A percentile compares a stretch with the other conserved stretches of the same genome.
Conservation (phyloP, 306 rosid genomes). For the Ochetophila trinervis region DNA sequence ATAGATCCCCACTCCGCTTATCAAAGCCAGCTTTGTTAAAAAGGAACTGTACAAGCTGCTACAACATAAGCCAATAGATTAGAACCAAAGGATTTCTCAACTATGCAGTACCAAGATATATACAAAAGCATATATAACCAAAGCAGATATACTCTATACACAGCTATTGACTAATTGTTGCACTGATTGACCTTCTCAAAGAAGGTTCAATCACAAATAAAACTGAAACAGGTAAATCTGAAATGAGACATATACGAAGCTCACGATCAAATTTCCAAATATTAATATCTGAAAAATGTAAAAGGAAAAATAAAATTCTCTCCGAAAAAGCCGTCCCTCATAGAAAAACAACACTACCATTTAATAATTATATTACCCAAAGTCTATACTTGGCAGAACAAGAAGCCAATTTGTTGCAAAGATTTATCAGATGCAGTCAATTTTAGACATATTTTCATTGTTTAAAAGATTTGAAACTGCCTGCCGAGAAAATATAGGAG, state of each 20-base stretch:
- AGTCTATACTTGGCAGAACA: conserved; percentile 67
- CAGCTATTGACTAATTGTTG: too few relatives aligned
- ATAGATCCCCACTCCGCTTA: conserved; percentile 86
- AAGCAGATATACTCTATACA: too few relatives aligned
- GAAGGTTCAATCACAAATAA: conserved; percentile 17
- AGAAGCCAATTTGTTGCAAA: conserved; percentile 74
- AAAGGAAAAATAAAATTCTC: too few relatives aligned
- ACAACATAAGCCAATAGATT: conserved; percentile 30
- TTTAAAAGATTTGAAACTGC: conserved; percentile 72
- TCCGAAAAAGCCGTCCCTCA: too few relatives aligned
- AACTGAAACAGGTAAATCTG: not conserved
- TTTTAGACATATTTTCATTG: conserved; percentile 69
- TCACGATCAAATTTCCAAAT: too few relatives aligned
- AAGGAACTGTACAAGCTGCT: conserved; percentile 93
- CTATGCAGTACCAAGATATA: conserved; percentile 18
- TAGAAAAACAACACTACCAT: too few relatives aligned
- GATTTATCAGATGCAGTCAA: conserved; percentile 78
- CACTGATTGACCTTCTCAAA: too few relatives aligned
- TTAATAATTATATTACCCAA: conserved; percentile 49
- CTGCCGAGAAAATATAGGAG: conserved; percentile 45
- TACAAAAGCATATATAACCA: too few relatives aligned
- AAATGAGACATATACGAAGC: not conserved
- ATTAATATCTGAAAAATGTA: too few relatives aligned
- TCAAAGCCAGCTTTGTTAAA: conserved; percentile 96
- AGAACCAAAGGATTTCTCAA: conserved; percentile 32